These are phyloP conservation scores for Huntiella decipiens DNA, from an alignment of 2,329 filamentous ascomycete genomes.

Conservation along the genomic window DNA sequence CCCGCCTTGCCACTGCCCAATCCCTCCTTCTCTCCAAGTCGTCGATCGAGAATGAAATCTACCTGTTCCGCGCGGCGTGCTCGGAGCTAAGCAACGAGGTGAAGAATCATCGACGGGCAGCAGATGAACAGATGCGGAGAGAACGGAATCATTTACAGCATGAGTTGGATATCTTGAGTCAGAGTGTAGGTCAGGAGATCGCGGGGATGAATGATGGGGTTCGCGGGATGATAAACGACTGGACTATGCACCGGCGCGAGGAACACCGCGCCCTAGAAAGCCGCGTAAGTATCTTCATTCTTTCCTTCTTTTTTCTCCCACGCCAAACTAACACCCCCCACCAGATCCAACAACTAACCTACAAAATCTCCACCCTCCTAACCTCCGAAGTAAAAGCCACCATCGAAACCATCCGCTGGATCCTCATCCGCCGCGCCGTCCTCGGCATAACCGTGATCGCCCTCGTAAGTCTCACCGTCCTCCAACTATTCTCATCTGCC, in stretches of 20 bases:
- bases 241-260: slow-evolving; percentile 77
- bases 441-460: slow-evolving; percentile 49
- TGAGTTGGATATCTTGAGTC: slow-evolving; percentile 80
- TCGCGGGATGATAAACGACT: slow-evolving; percentile 91
- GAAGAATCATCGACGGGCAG: slow-evolving; percentile 52
- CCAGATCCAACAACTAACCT: slow-evolving; percentile 81
- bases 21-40: slow-evolving; percentile 70
- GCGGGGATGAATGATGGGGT: slow-evolving; percentile 69
- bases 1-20: slow-evolving; percentile 66
- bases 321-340: slow-evolving; percentile 10
- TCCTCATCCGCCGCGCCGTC: slow-evolving; percentile 46
- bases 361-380: slow-evolving; percentile 80
- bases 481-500: slow-evolving; percentile 41
- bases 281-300: slow-evolving; percentile 31
- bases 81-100: slow-evolving; percentile 81
- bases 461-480: slow-evolving; percentile 36
- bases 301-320: neutral
- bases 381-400: slow-evolving; percentile 84
- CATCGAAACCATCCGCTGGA: slow-evolving; percentile 81
- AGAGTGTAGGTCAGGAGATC: slow-evolving; percentile 70
- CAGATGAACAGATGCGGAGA: slow-evolving; percentile 64
- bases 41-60: slow-evolving; percentile 82
- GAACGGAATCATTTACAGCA: slow-evolving; percentile 77
- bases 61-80: slow-evolving; percentile 85
- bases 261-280: slow-evolving; percentile 75